Percentiles rank a stretch among this genome's conserved stretches.
Conservation (phyloP, 2,329 filamentous ascomycete species). For the Penicillium sp. region DNA sequence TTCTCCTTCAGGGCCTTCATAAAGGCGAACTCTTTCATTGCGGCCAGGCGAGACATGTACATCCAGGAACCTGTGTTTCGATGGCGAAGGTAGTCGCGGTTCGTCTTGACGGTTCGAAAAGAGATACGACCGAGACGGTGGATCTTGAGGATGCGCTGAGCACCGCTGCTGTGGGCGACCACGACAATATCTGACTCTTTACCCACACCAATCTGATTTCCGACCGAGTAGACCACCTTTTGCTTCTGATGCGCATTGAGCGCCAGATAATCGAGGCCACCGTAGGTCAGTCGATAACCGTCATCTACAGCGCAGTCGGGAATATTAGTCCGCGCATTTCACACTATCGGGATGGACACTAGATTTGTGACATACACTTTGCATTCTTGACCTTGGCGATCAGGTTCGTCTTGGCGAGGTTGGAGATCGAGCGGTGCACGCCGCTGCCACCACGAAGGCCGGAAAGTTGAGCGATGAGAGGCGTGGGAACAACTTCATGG, state of each 20-base stretch:
- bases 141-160: slow-evolving; percentile 84
- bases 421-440: slow-evolving; percentile 81
- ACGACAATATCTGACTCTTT: slow-evolving; percentile 98
- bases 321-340: slow-evolving; percentile 4
- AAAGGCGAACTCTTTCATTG: slow-evolving; percentile 90
- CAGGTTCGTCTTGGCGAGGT: slow-evolving; percentile 82
- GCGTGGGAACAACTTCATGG: slow-evolving; percentile 91
- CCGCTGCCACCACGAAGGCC: slow-evolving; percentile 71
- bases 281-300: slow-evolving; percentile 93
- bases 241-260: slow-evolving; percentile 80
- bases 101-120: slow-evolving; percentile 92
- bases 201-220: slow-evolving; percentile 88
- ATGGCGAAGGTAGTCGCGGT: slow-evolving; percentile 89
- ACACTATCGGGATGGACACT: background rate
- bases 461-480: slow-evolving; percentile 77
- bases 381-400: slow-evolving; percentile 93
- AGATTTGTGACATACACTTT: slow-evolving; percentile 53
- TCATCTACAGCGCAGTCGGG: slow-evolving; percentile 53
- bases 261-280: slow-evolving; percentile 94
- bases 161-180: slow-evolving; percentile 71
- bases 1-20: slow-evolving; percentile 80
- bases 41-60: slow-evolving; percentile 90
- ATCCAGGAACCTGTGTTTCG: slow-evolving; percentile 83
- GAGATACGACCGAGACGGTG: slow-evolving; percentile 92
- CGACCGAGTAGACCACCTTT: slow-evolving; percentile 81